Conservation (phyloP, 352 stramenopile genomes). For the Phytophthora tubulina region DNA sequence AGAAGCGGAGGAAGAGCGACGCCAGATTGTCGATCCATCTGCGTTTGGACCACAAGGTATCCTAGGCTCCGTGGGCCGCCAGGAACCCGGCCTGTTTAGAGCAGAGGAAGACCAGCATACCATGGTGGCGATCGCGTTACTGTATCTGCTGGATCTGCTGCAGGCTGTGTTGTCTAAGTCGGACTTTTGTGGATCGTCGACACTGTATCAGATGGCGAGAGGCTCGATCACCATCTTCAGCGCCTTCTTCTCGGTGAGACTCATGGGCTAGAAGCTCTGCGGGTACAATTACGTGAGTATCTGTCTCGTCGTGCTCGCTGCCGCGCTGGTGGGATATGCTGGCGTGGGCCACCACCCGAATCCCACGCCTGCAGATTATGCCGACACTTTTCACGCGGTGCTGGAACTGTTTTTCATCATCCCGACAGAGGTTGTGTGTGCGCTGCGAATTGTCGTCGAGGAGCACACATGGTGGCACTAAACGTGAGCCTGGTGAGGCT, state of each 20-base stretch:
- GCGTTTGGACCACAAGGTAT: too few species aligned
- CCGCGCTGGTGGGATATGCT: constrained; percentile 77
- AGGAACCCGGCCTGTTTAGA: background rate
- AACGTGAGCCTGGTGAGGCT: constrained; percentile 90
- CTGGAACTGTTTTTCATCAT: constrained; percentile 85
- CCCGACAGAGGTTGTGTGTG: constrained; percentile 79
- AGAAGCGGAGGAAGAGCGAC: too few species aligned
- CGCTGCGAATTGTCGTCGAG: constrained; percentile 91
- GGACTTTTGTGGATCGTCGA: constrained; percentile 90
- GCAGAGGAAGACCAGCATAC: constrained; percentile 46
- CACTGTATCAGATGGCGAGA: constrained; percentile 92
- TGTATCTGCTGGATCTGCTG: constrained; percentile 82
- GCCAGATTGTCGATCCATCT: too few species aligned
- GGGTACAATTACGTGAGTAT: constrained; percentile 91
- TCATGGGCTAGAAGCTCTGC: constrained; percentile 87
- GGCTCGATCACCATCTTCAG: constrained; percentile 94
- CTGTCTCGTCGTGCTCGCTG: constrained; percentile 70
- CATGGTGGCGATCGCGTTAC: constrained; percentile 68
- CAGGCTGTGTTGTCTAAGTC: constrained; percentile 91
- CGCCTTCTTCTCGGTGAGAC: constrained; percentile 82
- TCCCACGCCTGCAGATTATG: constrained; percentile 21
- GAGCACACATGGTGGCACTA: constrained; percentile 88
- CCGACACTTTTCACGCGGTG: constrained; percentile 55
- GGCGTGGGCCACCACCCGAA: constrained; percentile 51
- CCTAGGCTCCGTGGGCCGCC: too few species aligned